Base-by-base conservation (phyloP, 306 rosid species). In the Dicorynia guianensis region DNA sequence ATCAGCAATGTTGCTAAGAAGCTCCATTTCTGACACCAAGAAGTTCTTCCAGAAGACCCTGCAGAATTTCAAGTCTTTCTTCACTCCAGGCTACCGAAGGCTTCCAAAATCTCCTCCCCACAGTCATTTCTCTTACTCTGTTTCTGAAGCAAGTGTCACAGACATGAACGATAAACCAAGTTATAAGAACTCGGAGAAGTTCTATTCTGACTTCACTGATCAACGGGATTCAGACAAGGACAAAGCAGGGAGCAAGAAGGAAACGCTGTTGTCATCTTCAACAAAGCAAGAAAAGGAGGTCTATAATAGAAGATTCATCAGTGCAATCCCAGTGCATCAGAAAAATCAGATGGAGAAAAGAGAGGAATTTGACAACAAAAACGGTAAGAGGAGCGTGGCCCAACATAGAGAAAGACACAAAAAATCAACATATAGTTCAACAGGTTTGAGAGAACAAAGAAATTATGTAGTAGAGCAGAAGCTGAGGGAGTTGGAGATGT, bases 401-500 rank as follows among this genome's bases (percentile, higher is more conserved):
- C 63, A 77, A 36, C 42, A 80, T 78, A 67, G 59, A 44, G 74
- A 18, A 19, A 57, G 36, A 10, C 64, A 61, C 17, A 70, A 80
- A 73, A 85, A 71, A 78, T 59, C 76, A 35, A 39, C 50, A n/a
- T 19, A 12, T 1, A 40, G 13, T 15, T 63, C 56, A 0, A 76
- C 7, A 59, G 68, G 50, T 43, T 14, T 0, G 7, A 69, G 53
- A 67, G 71, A 42, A 42, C 67, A 54, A 9, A 68, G 77, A 62
- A 54, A 33, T 5, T 67, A 59, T 14, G 20, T 82, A 82, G 83
- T 95, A 63, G 91, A 83, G 43, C 58, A 87, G 71, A 95, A 89
- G 87, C 80, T 95, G 54, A 95, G 83, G 77, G 96, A 90, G 79
- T 65, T 95, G 82, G 92, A 90, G 80, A 83, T 74, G 89, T 49